Evolutionary conservation across 1,284 basidiomycete species (phyloP).

Genomic region (Entoloma clypeatum): DNA sequence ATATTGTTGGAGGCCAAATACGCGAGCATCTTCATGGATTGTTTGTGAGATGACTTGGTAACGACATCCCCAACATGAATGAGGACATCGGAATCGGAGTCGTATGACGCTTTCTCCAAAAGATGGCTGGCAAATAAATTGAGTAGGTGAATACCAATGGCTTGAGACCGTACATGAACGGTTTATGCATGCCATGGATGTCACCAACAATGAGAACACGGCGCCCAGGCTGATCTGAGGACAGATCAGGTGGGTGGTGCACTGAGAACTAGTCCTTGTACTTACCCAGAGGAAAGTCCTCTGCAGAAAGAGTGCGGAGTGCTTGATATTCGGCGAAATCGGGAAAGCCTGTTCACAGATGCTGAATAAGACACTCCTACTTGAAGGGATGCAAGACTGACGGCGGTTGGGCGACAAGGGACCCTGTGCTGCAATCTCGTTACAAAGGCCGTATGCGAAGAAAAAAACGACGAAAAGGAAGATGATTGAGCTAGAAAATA

Average conservation of each 20-base stretch:
- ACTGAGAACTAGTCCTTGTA: not conserved
- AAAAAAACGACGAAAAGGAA: slow-evolving; percentile 39
- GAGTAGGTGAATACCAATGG: not conserved
- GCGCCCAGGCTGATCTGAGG: slow-evolving; percentile 43
- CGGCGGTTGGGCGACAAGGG: not conserved
- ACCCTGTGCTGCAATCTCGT: not conserved
- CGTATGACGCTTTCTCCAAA: slow-evolving; percentile 57
- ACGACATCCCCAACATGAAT: slow-evolving; percentile 81
- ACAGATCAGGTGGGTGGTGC: not conserved
- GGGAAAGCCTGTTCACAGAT: slow-evolving; percentile 34
- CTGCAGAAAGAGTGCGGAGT: slow-evolving; percentile 37
- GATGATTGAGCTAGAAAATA: slow-evolving; percentile 28
- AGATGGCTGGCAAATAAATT: slow-evolving; percentile 45
- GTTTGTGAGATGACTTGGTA: slow-evolving; percentile 58
- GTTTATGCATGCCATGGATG: slow-evolving; percentile 74
- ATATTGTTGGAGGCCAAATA: slow-evolving; percentile 62
- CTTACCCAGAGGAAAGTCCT: slow-evolving; percentile 54
- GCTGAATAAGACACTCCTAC: not conserved
- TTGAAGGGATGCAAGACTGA: not conserved
- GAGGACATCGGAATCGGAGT: slow-evolving; percentile 58
- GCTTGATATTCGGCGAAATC: slow-evolving; percentile 53
- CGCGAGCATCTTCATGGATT: slow-evolving; percentile 60
- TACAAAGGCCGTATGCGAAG: slow-evolving; percentile 22
- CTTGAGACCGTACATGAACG: slow-evolving; percentile 53
- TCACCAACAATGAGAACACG: slow-evolving; percentile 79